Conservation (phyloP, 2,329 filamentous ascomycete genomes). For the Xylariales sp. region DNA sequence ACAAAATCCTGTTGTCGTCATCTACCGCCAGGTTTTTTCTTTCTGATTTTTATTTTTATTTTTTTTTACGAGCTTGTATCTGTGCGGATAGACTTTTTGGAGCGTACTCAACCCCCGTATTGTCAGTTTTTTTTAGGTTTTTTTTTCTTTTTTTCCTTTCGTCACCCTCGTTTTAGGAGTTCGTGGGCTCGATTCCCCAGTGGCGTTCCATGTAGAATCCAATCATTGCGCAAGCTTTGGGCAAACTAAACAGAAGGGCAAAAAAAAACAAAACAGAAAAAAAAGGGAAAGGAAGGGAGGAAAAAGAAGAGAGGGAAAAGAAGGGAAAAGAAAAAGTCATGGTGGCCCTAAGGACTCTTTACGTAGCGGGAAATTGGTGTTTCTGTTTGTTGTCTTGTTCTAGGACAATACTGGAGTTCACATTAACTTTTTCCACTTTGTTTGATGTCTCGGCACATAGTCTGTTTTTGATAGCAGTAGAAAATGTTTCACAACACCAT, state of each 20-base stretch:
- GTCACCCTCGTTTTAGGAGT: conserved; percentile 39
- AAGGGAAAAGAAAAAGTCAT: conserved; percentile 14
- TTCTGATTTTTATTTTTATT: no score
- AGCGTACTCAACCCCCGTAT: conserved; percentile 3
- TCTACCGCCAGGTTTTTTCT: not conserved
- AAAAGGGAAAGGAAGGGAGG: conserved; percentile 9
- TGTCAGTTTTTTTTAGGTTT: conserved; percentile 22
- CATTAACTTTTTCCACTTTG: conserved; percentile 34
- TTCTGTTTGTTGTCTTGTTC: conserved; percentile 35
- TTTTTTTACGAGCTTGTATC: conserved; percentile 13
- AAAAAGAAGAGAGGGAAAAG: conserved; percentile 16
- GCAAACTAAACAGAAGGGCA: conserved; percentile 15
- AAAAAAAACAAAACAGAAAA: conserved; percentile 16
- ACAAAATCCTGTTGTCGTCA: conserved; percentile 16
- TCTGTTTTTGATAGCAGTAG: conserved; percentile 26
- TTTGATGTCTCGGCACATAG: conserved; percentile 35
- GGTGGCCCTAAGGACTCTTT: conserved; percentile 18
- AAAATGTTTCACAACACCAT: conserved; percentile 31
- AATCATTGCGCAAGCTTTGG: conserved; percentile 37
- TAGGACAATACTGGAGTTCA: conserved; percentile 36
- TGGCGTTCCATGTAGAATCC: conserved; percentile 36
- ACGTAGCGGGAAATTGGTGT: conserved; percentile 29
- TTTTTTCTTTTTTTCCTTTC: conserved; percentile 15
- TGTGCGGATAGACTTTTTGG: conserved; percentile 6
- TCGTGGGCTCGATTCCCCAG: conserved; percentile 33